Percentiles rank a stretch among this genome's conserved stretches.
Conservation (phyloP, 805 yeast species). For the Blastobotrys muscicola region DNA sequence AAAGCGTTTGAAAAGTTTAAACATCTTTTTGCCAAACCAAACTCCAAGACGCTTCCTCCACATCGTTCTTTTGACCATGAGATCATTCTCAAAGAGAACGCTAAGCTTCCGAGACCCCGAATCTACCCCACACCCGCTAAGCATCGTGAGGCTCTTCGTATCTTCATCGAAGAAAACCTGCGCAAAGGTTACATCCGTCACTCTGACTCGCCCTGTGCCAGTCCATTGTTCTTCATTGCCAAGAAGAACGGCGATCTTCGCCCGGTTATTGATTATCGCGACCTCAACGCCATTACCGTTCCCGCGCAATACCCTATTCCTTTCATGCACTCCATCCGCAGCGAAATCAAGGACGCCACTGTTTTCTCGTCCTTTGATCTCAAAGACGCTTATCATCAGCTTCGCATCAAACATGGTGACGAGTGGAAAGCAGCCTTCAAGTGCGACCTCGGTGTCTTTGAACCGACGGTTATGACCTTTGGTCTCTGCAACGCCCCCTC, state of each 20-base stretch:
- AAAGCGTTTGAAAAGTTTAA: too few species aligned
- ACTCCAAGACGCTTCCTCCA: too few species aligned
- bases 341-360: background rate
- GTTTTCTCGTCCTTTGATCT: background rate
- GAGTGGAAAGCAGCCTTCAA: background rate
- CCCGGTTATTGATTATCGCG: background rate
- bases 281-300: background rate
- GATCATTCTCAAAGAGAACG: background rate
- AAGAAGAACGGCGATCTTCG: background rate
- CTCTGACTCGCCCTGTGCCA: background rate
- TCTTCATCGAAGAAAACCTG: background rate
- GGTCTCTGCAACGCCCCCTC: too few species aligned
- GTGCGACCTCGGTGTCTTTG: background rate
- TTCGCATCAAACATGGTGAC: background rate
- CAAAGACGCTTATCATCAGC: background rate
- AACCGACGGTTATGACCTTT: too few species aligned
- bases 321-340: background rate
- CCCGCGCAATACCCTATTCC: background rate
- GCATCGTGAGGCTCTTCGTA: background rate
- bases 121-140: background rate
- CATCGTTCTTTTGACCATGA: background rate
- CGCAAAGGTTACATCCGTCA: background rate
- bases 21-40: too few species aligned
- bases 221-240: background rate
- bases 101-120: background rate